Base-by-base conservation (phyloP, 345 rosid species). In the Abelmoschus esculentus region DNA sequence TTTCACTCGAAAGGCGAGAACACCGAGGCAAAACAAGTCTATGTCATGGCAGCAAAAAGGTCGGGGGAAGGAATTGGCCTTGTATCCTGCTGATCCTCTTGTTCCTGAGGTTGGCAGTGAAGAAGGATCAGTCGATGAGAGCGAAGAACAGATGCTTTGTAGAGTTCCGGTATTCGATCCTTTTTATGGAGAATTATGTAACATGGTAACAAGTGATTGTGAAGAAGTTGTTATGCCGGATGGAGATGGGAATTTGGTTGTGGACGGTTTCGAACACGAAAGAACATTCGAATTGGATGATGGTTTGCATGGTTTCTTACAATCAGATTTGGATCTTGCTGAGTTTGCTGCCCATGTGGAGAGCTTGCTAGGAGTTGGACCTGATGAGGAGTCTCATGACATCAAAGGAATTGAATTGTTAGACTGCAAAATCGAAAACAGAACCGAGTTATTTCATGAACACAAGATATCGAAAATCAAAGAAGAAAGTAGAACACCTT, bases 151-250 rank as follows among this genome's bases (percentile, higher is more conserved):
- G 15, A 56, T 78, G 62, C 71, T 66, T 19, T 85, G 67, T 59
- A 74, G 79, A 40, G 91, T 87, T 3, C 91, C 91, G 0, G 86
- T 78, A 17, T 81, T 74, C n/a, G 77, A 83, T 73, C 84, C 78
- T 44, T 86, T 79, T 29, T 72, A 70, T 9, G 77, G 63, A 11
- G 73, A 77, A 14, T 36, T 79, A 26, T 11, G 57, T 66, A 67
- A 74, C 54, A 65, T 26, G 32, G 34, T 26, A 44, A 13, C 38
- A 12, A 26, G 36, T 28, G 49, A 69, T 3, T n/a, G 57, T 8
- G 59, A 67, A 0, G 75, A 70, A 46, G 54, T 40, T 5, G 47
- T 50, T 8, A 61, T 6, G 32, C 53, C 40, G 8, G 66, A 73
- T 12, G 75, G 75, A 52, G 74, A 52, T 4, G 75, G 59, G 22